Percentiles rank a stretch among this genome's conserved stretches.
Evolutionary conservation across 306 rosid genomes (phyloP).

Genomic region (Castanea crenata): DNA sequence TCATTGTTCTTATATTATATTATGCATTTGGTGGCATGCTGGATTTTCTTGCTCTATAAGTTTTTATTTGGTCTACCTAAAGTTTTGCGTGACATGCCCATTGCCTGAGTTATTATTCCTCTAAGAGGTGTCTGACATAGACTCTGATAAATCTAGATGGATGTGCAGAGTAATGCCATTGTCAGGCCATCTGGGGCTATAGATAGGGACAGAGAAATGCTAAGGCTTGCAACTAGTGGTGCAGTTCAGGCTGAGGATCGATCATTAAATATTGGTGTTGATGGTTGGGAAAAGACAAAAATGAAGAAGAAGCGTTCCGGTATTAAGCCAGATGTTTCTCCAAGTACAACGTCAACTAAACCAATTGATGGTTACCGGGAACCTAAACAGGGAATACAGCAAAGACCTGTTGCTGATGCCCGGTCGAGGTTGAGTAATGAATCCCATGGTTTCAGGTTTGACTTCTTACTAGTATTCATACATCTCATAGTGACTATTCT

Average conservation of each 20-base stretch:
- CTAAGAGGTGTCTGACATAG: constrained; percentile 30
- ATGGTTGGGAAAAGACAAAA: constrained; percentile 96
- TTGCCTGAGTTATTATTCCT: constrained; percentile 5
- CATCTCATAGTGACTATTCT: constrained; percentile 6
- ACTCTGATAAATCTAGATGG: constrained; percentile 58
- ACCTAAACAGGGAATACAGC: constrained; percentile 83
- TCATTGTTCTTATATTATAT: not conserved
- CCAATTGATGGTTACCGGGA: constrained; percentile 73
- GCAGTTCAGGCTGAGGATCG: constrained; percentile 82
- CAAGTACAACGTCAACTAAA: constrained; percentile 54
- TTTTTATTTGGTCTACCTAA: not conserved
- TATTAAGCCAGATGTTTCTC: constrained; percentile 90
- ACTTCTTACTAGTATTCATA: constrained; percentile 8
- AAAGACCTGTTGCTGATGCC: constrained; percentile 70
- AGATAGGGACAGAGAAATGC: constrained; percentile 88
- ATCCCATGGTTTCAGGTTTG: constrained; percentile 89
- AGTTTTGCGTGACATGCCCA: not conserved
- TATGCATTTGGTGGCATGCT: not conserved
- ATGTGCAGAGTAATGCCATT: constrained; percentile 72
- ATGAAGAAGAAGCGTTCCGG: constrained; percentile 96
- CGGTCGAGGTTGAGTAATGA: constrained; percentile 78
- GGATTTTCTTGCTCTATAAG: not conserved
- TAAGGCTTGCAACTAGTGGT: constrained; percentile 63
- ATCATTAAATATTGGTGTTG: constrained; percentile 69
- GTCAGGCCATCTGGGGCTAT: constrained; percentile 70